phyloP scores from a whole-genome alignment of 176 grass and related monocot species.

The Urochloa ruziziensis region DNA sequence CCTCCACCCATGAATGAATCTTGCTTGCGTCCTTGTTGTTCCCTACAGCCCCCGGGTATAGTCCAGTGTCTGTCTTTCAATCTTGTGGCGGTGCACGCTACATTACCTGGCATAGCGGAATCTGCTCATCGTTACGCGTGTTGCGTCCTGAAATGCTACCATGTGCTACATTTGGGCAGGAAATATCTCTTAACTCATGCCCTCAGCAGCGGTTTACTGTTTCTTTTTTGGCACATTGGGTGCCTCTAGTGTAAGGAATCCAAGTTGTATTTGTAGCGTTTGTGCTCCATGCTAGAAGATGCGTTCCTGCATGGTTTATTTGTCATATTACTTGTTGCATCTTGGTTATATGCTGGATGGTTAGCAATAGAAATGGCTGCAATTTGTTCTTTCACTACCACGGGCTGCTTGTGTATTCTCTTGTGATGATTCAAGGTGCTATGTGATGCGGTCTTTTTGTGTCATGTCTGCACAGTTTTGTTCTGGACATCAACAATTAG shows the following conservation, averaged over 20 bases:
- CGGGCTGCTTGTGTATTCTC: neutral
- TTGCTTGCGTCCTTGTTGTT: neutral
- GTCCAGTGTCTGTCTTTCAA: conserved; percentile 26
- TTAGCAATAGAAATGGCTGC: neutral
- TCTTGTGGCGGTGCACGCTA: conserved; percentile 15
- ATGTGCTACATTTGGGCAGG: conserved; percentile 32
- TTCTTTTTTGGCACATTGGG: too few relatives aligned
- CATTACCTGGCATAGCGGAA: conserved; percentile 24
- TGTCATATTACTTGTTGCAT: neutral
- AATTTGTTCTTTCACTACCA: neutral
- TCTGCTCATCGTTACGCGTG: conserved; percentile 35
- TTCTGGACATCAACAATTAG: neutral
- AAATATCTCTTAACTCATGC: neutral
- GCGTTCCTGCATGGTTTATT: neutral
- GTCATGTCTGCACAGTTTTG: neutral
- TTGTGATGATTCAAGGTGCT: too few relatives aligned
- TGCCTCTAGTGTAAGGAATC: neutral
- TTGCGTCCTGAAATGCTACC: conserved; percentile 21
- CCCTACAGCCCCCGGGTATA: neutral
- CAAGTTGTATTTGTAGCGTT: neutral
- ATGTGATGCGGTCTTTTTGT: neutral
- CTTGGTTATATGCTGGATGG: too few relatives aligned
- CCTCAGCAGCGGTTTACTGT: too few relatives aligned
- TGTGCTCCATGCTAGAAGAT: neutral
- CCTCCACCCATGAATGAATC: neutral